phyloP scores from a whole-genome alignment of 768 basidiomycete species.

The Boletus pseudo-olivaceus region DNA sequence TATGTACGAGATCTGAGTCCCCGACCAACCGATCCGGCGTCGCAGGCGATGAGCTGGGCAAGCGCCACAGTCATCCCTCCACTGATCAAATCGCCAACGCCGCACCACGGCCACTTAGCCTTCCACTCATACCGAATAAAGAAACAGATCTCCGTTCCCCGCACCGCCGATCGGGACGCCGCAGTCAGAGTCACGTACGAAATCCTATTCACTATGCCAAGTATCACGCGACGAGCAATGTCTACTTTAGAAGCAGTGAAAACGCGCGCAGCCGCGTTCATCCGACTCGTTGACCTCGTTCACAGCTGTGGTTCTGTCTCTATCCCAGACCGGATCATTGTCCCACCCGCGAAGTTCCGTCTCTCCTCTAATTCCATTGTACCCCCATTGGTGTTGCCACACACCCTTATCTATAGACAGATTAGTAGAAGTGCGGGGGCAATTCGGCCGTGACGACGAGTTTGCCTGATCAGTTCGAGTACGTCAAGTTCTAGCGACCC shows the following conservation, averaged over 20 bases:
- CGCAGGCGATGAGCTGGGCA: background rate
- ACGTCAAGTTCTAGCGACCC: background rate
- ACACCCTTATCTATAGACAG: slow-evolving; percentile 1
- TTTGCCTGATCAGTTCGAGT: background rate
- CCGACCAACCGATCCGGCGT: background rate
- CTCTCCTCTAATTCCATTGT: background rate
- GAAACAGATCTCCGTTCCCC: background rate
- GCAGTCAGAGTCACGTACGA: background rate
- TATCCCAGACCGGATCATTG: background rate
- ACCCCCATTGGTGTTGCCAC: background rate
- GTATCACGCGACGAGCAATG: background rate
- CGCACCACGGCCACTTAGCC: background rate
- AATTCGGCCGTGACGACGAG: background rate
- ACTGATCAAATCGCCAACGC: background rate
- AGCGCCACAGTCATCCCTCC: background rate
- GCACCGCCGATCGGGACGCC: background rate
- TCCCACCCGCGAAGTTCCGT: background rate
- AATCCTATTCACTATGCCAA: background rate
- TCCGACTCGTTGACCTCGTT: background rate
- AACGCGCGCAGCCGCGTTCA: background rate
- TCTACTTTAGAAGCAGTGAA: background rate
- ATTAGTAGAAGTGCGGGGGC: background rate
- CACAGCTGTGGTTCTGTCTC: background rate
- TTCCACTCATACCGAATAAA: background rate
- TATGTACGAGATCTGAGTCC: too few relatives aligned